Evolutionary conservation across 2,329 filamentous ascomycete genomes (phyloP).

Genomic region (Trichoderma simmonsii): DNA sequence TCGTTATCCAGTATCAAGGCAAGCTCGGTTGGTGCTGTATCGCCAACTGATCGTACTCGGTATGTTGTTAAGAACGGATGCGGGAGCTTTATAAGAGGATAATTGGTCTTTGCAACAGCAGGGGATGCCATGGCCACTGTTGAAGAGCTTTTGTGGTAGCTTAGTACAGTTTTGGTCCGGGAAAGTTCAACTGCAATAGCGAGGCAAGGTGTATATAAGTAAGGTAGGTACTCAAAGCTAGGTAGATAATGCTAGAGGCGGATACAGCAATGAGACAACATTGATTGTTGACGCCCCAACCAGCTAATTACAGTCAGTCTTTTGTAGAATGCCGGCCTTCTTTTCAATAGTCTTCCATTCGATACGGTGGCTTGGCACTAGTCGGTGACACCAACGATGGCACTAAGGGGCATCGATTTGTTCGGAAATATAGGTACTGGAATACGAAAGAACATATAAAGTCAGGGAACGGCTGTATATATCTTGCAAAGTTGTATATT

Average conservation of each 20-base stretch:
- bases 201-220: not conserved
- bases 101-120: not conserved
- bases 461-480: not conserved
- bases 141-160: not conserved
- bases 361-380: not conserved
- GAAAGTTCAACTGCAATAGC: not conserved
- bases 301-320: not conserved
- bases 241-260: not conserved
- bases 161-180: not conserved
- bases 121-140: not conserved
- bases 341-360: not conserved
- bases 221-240: not conserved
- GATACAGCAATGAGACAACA: not conserved
- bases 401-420: not conserved
- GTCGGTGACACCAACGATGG: not conserved
- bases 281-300: not conserved
- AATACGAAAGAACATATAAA: not conserved
- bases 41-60: slow-evolving; percentile 24
- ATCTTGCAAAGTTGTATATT: not conserved
- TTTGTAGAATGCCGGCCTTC: not conserved
- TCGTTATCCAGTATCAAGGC: slow-evolving; percentile 24
- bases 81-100: slow-evolving; percentile 10
- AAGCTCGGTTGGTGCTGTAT: slow-evolving; percentile 21
- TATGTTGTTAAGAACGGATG: slow-evolving; percentile 23
- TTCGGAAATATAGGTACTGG: not conserved